Evolutionary conservation across 2,329 filamentous ascomycete species (phyloP).

Genomic region (Hirsutella minnesotensis): DNA sequence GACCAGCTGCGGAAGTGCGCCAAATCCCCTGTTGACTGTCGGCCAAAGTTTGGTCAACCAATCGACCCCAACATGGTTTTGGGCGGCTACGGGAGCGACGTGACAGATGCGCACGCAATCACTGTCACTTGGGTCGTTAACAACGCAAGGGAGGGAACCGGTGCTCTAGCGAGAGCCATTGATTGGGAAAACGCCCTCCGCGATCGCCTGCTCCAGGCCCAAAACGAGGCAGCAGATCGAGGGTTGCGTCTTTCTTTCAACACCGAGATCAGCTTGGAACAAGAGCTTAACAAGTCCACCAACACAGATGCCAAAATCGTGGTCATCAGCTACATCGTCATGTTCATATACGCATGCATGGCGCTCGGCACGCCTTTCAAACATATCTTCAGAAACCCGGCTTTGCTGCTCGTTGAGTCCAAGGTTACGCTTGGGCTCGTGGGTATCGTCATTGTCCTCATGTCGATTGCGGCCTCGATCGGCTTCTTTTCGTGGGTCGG

Average conservation of each 20-base stretch:
- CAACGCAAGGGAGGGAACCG: conserved; percentile 66
- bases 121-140: conserved; percentile 92
- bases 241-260: conserved; percentile 87
- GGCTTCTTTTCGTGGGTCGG: conserved; percentile 87
- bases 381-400: conserved; percentile 70
- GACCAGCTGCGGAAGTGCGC: conserved; percentile 61
- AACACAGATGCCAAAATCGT: conserved; percentile 98
- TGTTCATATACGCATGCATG: conserved; percentile 95
- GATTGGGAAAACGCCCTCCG: conserved; percentile 82
- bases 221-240: conserved; percentile 64
- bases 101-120: conserved; percentile 65
- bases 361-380: conserved; percentile 77
- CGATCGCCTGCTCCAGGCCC: conserved; percentile 60
- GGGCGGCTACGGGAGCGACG: conserved; percentile 62
- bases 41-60: conserved; percentile 81
- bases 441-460: conserved; percentile 88
- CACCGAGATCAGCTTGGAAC: conserved; percentile 86
- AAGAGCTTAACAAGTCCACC: conserved; percentile 94
- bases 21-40: conserved; percentile 68
- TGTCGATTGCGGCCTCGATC: conserved; percentile 94
- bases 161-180: conserved; percentile 60
- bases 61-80: conserved; percentile 77
- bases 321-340: conserved; percentile 91
- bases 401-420: conserved; percentile 80
- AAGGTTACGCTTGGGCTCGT: conserved; percentile 94